Base-by-base conservation (phyloP, 768 basidiomycete genomes). In the Tulasnella sp. region DNA sequence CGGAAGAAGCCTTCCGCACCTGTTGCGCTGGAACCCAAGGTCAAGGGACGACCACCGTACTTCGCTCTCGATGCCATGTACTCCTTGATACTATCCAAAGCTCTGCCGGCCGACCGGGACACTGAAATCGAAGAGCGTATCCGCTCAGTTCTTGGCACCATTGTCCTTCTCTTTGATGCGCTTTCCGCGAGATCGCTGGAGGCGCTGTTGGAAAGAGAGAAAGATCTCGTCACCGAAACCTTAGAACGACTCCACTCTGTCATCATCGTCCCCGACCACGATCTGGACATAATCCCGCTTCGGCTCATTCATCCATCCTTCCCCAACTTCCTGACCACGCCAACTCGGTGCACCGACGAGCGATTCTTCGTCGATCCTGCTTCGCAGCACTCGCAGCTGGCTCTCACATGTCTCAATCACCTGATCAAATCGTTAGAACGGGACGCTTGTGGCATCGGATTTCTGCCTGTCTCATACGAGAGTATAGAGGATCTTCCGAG, bases 251-350 rank as follows among this genome's bases (percentile, higher is more conserved):
- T 57, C 15, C 55, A 57, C 41, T 57, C 55, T 15, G 55, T 57
- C n/a, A 44, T 57, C 24, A 34, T 57, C 17, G 27, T 49, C 19
- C 41, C 55, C 49, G 55, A 44, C 21, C 17, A 25, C 4, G n/a
- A n/a, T n/a, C 53, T 54, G 17, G 22, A 53, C 17, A 27, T 25
- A 12, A 41, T 24, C 11, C n/a, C n/a, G n/a, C 44, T 59, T 25
- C 31, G 55, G 12, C 21, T 60, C 19, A 45, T 42, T 19, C 60
- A 60, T 48, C 60, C 42, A 1, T 60, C 60, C n/a, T 60, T 60
- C 59, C 60, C 27, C 1, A 45, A 58, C n/a, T n/a, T n/a, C n/a
- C n/a, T n/a, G n/a, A n/a, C n/a, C n/a, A n/a, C n/a, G n/a, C n/a
- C n/a, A n/a, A 21, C 31, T 25, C 12, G 53, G 53, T 54, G 53